Evolutionary conservation across 768 basidiomycete genomes (phyloP).

Genomic region (Lentinula detonsa): DNA sequence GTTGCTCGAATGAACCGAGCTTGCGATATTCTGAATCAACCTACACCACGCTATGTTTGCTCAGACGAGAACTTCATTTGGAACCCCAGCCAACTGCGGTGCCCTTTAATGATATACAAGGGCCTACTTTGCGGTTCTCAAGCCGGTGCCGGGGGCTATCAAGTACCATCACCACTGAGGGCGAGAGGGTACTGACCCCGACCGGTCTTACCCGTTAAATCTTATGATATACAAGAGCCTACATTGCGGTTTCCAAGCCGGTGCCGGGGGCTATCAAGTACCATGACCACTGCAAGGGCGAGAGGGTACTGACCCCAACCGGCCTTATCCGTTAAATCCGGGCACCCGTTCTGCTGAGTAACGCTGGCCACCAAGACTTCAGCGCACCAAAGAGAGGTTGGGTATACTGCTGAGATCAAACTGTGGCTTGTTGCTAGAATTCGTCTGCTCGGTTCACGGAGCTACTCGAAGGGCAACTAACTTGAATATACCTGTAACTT

Average conservation of each 20-base stretch:
- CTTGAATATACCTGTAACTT: not conserved
- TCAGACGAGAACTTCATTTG: not conserved
- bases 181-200: not conserved
- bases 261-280: too few species aligned
- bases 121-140: not conserved
- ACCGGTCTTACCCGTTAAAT: too few species aligned
- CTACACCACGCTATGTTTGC: not conserved
- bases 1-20: not conserved
- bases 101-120: not conserved
- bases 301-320: not conserved
- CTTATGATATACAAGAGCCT: too few species aligned
- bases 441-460: not conserved
- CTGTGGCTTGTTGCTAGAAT: not conserved
- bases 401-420: not conserved
- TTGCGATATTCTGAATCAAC: not conserved
- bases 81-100: not conserved
- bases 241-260: too few species aligned
- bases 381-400: not conserved
- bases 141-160: not conserved
- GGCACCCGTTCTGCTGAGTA: not conserved
- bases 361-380: not conserved
- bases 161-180: not conserved
- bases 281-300: too few species aligned
- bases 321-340: not conserved
- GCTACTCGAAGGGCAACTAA: not conserved